Percentiles rank a stretch among this genome's conserved stretches.
These are phyloP conservation scores for Oldenlandia corymbosa DNA, from an alignment of 257 asterid species.

Conservation along the genomic window DNA sequence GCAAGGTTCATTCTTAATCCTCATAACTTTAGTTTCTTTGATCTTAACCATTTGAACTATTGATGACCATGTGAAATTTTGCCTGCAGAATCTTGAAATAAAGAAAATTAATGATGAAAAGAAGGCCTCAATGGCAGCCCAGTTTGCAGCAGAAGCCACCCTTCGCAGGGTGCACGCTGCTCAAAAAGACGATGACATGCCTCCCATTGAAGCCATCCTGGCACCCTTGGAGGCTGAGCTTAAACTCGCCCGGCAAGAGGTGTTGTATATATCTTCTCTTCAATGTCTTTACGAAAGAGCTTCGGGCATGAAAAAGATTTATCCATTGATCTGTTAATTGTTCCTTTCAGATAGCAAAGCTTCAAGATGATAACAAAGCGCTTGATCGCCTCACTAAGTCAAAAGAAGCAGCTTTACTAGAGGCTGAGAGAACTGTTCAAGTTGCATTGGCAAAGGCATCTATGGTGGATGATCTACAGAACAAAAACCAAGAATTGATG, in stretches of 20 bases:
- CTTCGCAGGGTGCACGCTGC: slow-evolving; percentile 97
- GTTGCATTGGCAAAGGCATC: slow-evolving; percentile 93
- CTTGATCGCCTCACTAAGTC: slow-evolving; percentile 93
- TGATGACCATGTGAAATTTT: slow-evolving; percentile 11
- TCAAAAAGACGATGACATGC: slow-evolving; percentile 97
- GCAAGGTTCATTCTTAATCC: slow-evolving; percentile 58
- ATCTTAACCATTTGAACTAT: background rate
- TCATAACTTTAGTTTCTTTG: slow-evolving; percentile 6
- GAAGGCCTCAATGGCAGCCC: slow-evolving; percentile 97
- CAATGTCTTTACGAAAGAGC: slow-evolving; percentile 9
- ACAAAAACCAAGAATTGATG: slow-evolving; percentile 94
- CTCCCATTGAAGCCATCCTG: slow-evolving; percentile 96
- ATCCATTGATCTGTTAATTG: slow-evolving; percentile 18
- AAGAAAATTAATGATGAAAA: slow-evolving; percentile 94
- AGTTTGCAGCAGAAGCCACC: slow-evolving; percentile 99
- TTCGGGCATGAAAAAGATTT: slow-evolving; percentile 13
- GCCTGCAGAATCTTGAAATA: slow-evolving; percentile 84
- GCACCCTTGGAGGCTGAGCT: slow-evolving; percentile 98
- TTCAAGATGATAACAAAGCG: slow-evolving; percentile 96
- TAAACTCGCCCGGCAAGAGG: slow-evolving; percentile 97
- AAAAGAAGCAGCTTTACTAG: slow-evolving; percentile 95
- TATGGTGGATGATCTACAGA: slow-evolving; percentile 97
- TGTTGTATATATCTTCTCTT: slow-evolving; percentile 22
- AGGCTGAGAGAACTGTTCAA: slow-evolving; percentile 94
- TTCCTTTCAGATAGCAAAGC: slow-evolving; percentile 68